Evolutionary conservation across 768 basidiomycete species (phyloP), one percentile per base, ranked within the genome.

Genomic region (Xerocomellus amylosporus): DNA sequence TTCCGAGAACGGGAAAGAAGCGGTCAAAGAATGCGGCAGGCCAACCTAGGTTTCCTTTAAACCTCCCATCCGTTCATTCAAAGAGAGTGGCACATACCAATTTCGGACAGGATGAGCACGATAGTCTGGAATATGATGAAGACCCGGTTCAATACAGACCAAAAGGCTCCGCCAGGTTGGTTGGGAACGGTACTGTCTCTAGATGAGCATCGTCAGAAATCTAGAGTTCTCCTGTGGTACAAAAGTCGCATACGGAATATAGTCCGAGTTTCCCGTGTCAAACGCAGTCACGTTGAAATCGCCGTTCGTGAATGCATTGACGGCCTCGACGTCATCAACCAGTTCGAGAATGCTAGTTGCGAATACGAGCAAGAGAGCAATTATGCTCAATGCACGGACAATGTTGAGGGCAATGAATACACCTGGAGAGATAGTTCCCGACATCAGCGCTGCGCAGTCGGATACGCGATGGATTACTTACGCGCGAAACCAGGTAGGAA

Each of bases 1-100:
- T 77, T 17, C 94, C 93, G n/a, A 97, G 83, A 42, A 96, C 87
- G 30, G 94, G 94, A 74, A 96, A 88, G 75, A 83, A 94, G n/a
- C 82, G 82, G 60, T 88, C 83, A 72, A 96, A 95, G 77, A 93
- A 88, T 13, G 72, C 64, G 43, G 77, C 72, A 10, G 92, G 92
- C 85, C 91, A 88, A 62, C 86, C 82, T 64, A 15, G 6, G 31
- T 17, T n/a, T 20, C 0, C 9, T 22, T 33, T 63, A 8, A 53
- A 41, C 15, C 1, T 15, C 31, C 31, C 37, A 0, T 22, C 5
- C 22, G 0, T 28, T 1, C 14, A 15, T 34, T 5, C 10, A 2
- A 20, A 9, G 5, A n/a, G 2, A 19, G 8, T 9, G 31, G 3
- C 31, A 55, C 82, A 60, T 51, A 84, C 82, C 66, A 17, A 72